These are phyloP conservation scores for Aspergillus unguis DNA, from an alignment of 2,329 filamentous ascomycete species.

Conservation along the genomic window DNA sequence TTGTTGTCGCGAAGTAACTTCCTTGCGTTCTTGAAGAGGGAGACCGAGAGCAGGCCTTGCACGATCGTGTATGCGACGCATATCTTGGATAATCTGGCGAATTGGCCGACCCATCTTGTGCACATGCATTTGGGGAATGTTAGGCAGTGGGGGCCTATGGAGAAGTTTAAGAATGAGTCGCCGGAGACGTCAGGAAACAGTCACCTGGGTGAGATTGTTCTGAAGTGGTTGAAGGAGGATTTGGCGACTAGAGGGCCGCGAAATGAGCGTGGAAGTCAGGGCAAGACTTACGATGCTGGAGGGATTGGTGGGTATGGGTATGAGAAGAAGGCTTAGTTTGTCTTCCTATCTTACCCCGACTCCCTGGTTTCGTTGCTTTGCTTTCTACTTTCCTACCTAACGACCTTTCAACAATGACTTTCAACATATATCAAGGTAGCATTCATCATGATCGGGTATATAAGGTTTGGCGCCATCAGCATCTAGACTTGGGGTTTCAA, in stretches of 20 bases:
- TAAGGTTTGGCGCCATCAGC: conserved; percentile 20
- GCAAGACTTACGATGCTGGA: conserved; percentile 53
- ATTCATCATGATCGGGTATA: background rate
- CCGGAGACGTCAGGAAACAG: conserved; percentile 68
- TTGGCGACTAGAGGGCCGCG: conserved; percentile 74
- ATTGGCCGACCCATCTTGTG: conserved; percentile 92
- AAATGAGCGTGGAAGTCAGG: conserved; percentile 54
- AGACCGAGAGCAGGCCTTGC: conserved; percentile 77
- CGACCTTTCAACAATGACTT: conserved; percentile 20
- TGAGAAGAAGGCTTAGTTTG: conserved; percentile 42
- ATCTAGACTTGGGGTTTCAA: conserved; percentile 14
- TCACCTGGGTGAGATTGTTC: conserved; percentile 77
- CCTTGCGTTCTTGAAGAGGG: conserved; percentile 75
- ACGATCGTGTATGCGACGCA: conserved; percentile 98
- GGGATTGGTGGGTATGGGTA: conserved; percentile 63
- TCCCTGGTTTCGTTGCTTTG: conserved; percentile 4
- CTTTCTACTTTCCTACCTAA: conserved; percentile 4
- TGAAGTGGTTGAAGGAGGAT: conserved; percentile 82
- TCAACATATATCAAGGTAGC: conserved; percentile 9
- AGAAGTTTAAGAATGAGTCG: conserved; percentile 60
- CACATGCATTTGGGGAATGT: conserved; percentile 91
- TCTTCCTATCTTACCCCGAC: background rate
- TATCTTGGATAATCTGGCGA: conserved; percentile 89
- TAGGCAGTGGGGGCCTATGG: conserved; percentile 78
- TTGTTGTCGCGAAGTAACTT: conserved; percentile 82